phyloP scores from a whole-genome alignment of 352 stramenopile genomes.

The Phytopythium sindhum region DNA sequence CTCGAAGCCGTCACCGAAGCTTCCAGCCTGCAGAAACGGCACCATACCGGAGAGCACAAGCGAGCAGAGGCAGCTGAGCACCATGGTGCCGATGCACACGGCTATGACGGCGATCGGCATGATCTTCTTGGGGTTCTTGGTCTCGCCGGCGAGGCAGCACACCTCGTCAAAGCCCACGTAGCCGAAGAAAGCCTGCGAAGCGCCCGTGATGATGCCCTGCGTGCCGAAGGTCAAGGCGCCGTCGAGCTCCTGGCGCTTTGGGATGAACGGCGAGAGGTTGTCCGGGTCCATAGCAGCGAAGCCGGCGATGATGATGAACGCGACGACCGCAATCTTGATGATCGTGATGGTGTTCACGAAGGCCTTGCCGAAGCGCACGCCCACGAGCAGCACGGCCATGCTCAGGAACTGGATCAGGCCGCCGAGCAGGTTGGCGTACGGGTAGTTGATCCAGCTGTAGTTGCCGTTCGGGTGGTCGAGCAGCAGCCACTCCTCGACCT shows the following conservation, averaged over 20 bases:
- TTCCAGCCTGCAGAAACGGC: slow-evolving; percentile 23
- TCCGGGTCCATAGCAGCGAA: slow-evolving; percentile 70
- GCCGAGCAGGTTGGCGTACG: slow-evolving; percentile 45
- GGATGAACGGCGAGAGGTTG: slow-evolving; percentile 89
- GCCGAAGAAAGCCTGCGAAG: slow-evolving; percentile 91
- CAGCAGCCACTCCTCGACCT: slow-evolving; percentile 71
- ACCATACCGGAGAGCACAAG: slow-evolving; percentile 82
- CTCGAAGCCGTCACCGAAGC: slow-evolving; percentile 30
- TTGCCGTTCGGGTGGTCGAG: slow-evolving; percentile 32
- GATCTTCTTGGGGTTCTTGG: slow-evolving; percentile 73
- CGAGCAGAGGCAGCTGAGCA: slow-evolving; percentile 46
- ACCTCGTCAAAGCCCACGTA: slow-evolving; percentile 95
- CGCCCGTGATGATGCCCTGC: slow-evolving; percentile 74
- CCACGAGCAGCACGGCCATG: slow-evolving; percentile 66
- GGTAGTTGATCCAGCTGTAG: slow-evolving; percentile 46
- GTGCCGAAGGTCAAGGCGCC: slow-evolving; percentile 36
- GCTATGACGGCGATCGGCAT: slow-evolving; percentile 80
- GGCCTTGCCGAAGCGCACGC: slow-evolving; percentile 83
- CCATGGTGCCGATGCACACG: slow-evolving; percentile 72
- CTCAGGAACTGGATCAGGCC: slow-evolving; percentile 65
- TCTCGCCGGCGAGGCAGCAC: slow-evolving; percentile 82
- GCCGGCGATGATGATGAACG: slow-evolving; percentile 87
- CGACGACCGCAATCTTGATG: slow-evolving; percentile 71
- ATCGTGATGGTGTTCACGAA: slow-evolving; percentile 84
- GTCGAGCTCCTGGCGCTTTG: slow-evolving; percentile 19